A percentile compares a stretch with the other conserved stretches of the same genome.
phyloP scores from a whole-genome alignment of 176 grass and related monocot genomes.

The Aegilops longissima region DNA sequence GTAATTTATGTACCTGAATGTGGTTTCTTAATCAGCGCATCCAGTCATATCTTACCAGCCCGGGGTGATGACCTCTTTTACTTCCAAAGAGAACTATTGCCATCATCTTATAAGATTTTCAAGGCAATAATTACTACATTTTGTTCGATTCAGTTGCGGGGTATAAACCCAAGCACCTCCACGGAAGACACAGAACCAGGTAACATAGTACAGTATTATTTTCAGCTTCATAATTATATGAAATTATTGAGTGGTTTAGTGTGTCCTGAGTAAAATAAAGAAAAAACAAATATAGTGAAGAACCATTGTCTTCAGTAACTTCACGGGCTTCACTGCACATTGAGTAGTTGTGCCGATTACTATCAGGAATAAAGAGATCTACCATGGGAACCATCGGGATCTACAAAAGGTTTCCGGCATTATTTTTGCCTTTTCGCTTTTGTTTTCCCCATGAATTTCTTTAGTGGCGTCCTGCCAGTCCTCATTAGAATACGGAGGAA shows the following conservation, averaged over 20 bases:
- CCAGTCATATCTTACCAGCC: not conserved
- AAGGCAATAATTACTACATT: not conserved
- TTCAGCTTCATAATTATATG: not conserved
- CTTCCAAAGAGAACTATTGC: not conserved
- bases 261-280: not conserved
- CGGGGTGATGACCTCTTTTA: not conserved
- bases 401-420: conserved; percentile 1
- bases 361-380: conserved; percentile 7
- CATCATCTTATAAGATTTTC: not conserved
- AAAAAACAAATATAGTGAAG: too few relatives aligned
- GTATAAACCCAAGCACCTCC: not conserved
- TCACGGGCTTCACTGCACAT: not conserved
- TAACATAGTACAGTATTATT: not conserved
- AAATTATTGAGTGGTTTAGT: not conserved
- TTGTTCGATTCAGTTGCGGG: not conserved
- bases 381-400: not conserved
- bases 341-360: too few relatives aligned
- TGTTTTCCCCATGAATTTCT: not conserved
- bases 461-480: not conserved
- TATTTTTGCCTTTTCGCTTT: not conserved
- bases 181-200: not conserved
- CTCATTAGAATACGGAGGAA: not conserved
- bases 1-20: not conserved
- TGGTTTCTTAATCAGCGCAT: not conserved
- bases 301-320: not conserved